Evolutionary conservation across 371 early-diverging fungal genomes (phyloP).

Genomic region (Coemansia linderi): DNA sequence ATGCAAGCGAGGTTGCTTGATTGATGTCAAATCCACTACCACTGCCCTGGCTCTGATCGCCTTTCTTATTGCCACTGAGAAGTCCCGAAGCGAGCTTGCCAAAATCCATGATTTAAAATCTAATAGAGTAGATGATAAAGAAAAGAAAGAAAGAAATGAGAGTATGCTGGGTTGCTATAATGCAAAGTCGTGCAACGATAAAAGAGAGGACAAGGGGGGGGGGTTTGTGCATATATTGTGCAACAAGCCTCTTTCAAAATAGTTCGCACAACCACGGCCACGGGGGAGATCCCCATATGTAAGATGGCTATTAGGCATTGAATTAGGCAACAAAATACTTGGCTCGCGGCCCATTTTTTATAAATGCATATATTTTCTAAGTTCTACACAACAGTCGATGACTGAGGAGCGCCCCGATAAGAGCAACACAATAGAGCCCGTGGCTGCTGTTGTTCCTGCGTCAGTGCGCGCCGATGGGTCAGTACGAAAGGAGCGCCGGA

Average conservation of each 20-base stretch:
- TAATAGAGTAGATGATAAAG: neutral
- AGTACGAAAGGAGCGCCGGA: conserved; percentile 24
- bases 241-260: too few species aligned
- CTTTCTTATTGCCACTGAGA: neutral
- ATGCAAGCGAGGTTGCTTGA: conserved; percentile 20
- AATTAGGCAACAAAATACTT: neutral
- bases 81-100: conserved; percentile 16
- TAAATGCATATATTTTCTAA: neutral
- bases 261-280: too few species aligned
- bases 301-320: neutral
- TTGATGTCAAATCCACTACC: conserved; percentile 23
- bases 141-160: neutral
- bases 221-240: neutral
- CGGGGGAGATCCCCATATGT: neutral
- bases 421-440: neutral
- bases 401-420: neutral
- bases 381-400: too few species aligned
- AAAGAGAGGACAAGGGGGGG: neutral
- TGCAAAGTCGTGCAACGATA: neutral
- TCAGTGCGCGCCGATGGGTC: conserved; percentile 27
- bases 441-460: conserved; percentile 8
- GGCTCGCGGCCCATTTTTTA: neutral
- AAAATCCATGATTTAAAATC: conserved; percentile 20
- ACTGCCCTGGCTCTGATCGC: neutral
- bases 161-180: neutral